Evolutionary conservation across 768 basidiomycete species (phyloP).

Genomic region (Lactifluus volemus): DNA sequence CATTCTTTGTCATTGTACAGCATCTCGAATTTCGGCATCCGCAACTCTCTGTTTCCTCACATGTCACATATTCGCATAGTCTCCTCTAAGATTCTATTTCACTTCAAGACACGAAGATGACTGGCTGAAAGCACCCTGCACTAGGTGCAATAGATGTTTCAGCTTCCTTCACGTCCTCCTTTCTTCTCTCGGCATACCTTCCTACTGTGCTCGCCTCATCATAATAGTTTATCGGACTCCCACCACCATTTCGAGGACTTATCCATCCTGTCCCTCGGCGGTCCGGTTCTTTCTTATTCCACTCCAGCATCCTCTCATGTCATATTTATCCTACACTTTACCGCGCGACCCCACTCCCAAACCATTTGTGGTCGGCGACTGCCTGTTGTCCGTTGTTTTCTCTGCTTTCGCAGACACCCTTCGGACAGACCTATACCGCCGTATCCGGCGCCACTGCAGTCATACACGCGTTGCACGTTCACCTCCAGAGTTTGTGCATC

Average conservation of each 20-base stretch:
- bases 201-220: slow-evolving; percentile 22
- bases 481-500: neutral
- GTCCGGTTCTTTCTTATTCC: slow-evolving; percentile 27
- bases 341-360: slow-evolving; percentile 22
- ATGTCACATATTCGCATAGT: slow-evolving; percentile 24
- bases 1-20: slow-evolving; percentile 5
- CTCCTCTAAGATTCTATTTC: slow-evolving; percentile 2
- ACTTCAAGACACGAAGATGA: slow-evolving; percentile 11
- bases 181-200: slow-evolving; percentile 22
- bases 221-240: slow-evolving; percentile 22
- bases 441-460: neutral
- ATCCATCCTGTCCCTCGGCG: slow-evolving; percentile 55
- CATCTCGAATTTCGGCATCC: slow-evolving; percentile 11
- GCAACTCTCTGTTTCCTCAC: slow-evolving; percentile 20
- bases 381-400: neutral
- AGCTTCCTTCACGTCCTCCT: slow-evolving; percentile 27
- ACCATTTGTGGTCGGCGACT: neutral
- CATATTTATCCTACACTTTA: slow-evolving; percentile 29
- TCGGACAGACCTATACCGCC: neutral
- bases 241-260: slow-evolving; percentile 37
- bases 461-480: slow-evolving; percentile 4
- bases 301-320: slow-evolving; percentile 25
- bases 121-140: slow-evolving; percentile 17
- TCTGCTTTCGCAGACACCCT: neutral
- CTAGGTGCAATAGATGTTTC: slow-evolving; percentile 15